A percentile compares a stretch with the other conserved stretches of the same genome.
Evolutionary conservation across 495 filamentous ascomycete species (phyloP).

Genomic region (Talaromyces trachyspermus): DNA sequence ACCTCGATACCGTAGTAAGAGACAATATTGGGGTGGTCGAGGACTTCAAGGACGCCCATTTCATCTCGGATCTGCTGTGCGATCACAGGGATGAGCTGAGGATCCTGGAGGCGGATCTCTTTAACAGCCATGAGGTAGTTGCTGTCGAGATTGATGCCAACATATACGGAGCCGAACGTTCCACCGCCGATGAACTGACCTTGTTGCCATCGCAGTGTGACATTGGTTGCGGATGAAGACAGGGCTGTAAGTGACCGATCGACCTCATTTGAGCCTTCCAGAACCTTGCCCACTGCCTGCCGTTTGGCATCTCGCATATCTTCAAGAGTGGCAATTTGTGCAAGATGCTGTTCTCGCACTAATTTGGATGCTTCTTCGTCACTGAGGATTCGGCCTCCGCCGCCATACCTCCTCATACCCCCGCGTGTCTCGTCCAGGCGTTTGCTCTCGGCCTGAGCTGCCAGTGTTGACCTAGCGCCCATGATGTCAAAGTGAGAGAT

Average conservation of each 20-base stretch:
- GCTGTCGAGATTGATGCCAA: constrained; percentile 92
- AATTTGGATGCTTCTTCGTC: constrained; percentile 75
- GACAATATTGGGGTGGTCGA: constrained; percentile 96
- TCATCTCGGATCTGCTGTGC: constrained; percentile 91
- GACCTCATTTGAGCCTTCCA: constrained; percentile 91
- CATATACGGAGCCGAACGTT: constrained; percentile 95
- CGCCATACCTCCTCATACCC: constrained; percentile 64
- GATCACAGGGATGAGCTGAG: constrained; percentile 88
- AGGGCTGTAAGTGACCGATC: constrained; percentile 91
- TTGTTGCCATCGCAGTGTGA: constrained; percentile 94
- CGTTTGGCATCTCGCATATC: constrained; percentile 74
- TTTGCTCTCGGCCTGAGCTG: constrained; percentile 84
- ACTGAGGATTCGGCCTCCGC: constrained; percentile 67
- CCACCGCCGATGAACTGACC: constrained; percentile 95
- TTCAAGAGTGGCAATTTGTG: constrained; percentile 67
- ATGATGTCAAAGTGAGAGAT: constrained; percentile 99
- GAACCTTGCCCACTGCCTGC: constrained; percentile 77
- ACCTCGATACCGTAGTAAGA: constrained; percentile 98
- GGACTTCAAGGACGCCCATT: constrained; percentile 89
- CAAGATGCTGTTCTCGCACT: constrained; percentile 64
- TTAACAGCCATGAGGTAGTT: constrained; percentile 98
- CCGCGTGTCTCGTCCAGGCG: constrained; percentile 66
- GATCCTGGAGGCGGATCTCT: constrained; percentile 95
- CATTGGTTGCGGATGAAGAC: constrained; percentile 88
- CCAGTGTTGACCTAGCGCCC: constrained; percentile 86